phyloP scores from a whole-genome alignment of 2,329 filamentous ascomycete genomes.

The Didymella arachidicola region DNA sequence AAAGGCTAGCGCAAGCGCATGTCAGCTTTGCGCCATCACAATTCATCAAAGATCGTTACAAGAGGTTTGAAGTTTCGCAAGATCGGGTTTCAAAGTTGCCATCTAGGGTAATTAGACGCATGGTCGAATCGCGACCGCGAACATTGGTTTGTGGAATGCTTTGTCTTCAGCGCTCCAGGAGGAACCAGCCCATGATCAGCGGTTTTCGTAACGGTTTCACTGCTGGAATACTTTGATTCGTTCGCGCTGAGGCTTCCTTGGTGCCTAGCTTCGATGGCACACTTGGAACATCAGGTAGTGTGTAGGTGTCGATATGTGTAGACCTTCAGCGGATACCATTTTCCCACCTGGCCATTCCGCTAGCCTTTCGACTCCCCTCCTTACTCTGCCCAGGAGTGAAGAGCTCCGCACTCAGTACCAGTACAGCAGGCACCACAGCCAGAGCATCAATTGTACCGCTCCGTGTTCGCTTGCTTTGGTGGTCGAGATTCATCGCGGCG shows the following conservation, averaged over 20 bases:
- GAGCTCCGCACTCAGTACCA: conserved; percentile 47
- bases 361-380: conserved; percentile 24
- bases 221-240: background rate
- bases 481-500: conserved; percentile 36
- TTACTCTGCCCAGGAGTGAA: conserved; percentile 41
- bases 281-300: background rate
- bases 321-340: conserved; percentile 31
- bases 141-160: background rate
- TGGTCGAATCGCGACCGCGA: background rate
- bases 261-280: background rate
- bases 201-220: background rate
- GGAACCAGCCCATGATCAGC: background rate
- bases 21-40: background rate
- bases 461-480: conserved; percentile 30
- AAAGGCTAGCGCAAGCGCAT: conserved; percentile 4
- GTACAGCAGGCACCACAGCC: conserved; percentile 46
- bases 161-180: background rate
- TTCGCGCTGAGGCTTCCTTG: background rate
- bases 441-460: conserved; percentile 44
- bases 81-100: background rate
- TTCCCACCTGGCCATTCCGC: conserved; percentile 36
- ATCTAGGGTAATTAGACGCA: background rate
- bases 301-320: background rate
- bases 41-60: background rate
- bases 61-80: background rate